phyloP scores from a whole-genome alignment of 208 protist genomes.

The Leishmania tropica region DNA sequence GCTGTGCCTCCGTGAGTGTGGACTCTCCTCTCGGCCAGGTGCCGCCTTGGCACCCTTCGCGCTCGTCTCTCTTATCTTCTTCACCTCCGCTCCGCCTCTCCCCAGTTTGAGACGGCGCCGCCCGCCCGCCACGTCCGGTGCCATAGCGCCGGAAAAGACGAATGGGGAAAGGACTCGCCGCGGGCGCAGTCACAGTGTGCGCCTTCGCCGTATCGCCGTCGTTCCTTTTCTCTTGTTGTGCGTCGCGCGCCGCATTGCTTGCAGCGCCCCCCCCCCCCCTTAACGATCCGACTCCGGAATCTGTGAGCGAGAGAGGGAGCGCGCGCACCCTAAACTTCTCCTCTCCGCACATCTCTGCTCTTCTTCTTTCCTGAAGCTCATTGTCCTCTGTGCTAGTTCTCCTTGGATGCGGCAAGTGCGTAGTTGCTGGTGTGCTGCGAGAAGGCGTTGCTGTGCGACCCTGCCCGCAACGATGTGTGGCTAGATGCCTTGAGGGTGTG shows the following conservation, averaged over 20 bases:
- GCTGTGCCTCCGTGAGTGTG: background rate
- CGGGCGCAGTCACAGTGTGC: background rate
- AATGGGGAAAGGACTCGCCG: background rate
- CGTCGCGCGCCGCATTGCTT: too few relatives aligned
- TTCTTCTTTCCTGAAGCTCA: background rate
- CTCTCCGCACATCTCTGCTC: background rate
- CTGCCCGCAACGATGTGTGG: constrained; percentile 12
- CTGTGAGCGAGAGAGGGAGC: background rate
- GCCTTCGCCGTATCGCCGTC: background rate
- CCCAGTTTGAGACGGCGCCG: background rate
- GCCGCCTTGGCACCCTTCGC: background rate
- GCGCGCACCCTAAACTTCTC: background rate
- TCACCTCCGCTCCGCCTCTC: background rate
- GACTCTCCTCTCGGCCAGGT: background rate
- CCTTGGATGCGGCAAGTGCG: background rate
- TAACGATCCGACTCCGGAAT: background rate
- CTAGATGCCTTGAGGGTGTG: background rate
- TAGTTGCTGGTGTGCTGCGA: constrained; percentile 21
- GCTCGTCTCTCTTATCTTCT: background rate
- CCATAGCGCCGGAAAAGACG: background rate
- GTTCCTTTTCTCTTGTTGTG: background rate
- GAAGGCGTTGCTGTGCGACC: constrained; percentile 18
- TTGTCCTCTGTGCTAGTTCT: background rate
- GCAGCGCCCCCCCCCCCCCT: background rate
- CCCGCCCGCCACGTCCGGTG: background rate